Evolutionary conservation across 192 early-diverging fungal genomes (phyloP).

Genomic region (Podila clonocystis): DNA sequence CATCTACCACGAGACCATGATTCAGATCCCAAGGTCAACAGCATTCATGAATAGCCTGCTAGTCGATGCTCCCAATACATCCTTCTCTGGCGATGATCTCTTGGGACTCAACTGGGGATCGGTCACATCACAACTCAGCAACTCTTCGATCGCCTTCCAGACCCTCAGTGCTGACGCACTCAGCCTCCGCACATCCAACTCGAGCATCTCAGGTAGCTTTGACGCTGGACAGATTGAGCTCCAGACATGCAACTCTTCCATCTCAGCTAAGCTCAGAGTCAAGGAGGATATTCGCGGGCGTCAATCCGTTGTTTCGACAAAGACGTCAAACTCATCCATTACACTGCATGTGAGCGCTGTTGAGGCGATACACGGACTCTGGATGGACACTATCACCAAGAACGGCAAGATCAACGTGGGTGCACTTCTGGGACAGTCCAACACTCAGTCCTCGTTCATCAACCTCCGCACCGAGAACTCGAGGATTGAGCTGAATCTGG

Average conservation of each 20-base stretch:
- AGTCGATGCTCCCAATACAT: slow-evolving; percentile 29
- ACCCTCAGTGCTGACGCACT: slow-evolving; percentile 27
- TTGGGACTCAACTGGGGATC: slow-evolving; percentile 18
- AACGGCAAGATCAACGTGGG: slow-evolving; percentile 35
- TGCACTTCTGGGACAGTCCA: slow-evolving; percentile 21
- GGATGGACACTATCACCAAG: slow-evolving; percentile 30
- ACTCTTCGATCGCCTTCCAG: slow-evolving; percentile 28
- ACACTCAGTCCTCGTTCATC: slow-evolving; percentile 8
- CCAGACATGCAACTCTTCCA: slow-evolving; percentile 30
- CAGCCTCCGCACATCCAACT: slow-evolving; percentile 28
- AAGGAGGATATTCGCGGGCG: slow-evolving; percentile 26
- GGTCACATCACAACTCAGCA: slow-evolving; percentile 18
- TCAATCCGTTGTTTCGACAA: slow-evolving; percentile 35
- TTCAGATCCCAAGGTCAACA: slow-evolving; percentile 22
- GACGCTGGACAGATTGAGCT: slow-evolving; percentile 37
- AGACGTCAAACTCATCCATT: slow-evolving; percentile 29
- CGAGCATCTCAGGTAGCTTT: slow-evolving; percentile 23
- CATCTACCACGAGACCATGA: slow-evolving; percentile 44
- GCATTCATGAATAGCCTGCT: slow-evolving; percentile 11
- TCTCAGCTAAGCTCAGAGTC: slow-evolving; percentile 39
- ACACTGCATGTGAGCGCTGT: slow-evolving; percentile 40
- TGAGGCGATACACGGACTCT: slow-evolving; percentile 10
- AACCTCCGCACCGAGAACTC: slow-evolving; percentile 13
- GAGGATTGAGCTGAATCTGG: slow-evolving; percentile 41
- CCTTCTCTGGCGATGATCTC: slow-evolving; percentile 17